These are phyloP conservation scores for Aspergillus kassunensis DNA, from an alignment of 495 filamentous ascomycete genomes.

Conservation along the genomic window DNA sequence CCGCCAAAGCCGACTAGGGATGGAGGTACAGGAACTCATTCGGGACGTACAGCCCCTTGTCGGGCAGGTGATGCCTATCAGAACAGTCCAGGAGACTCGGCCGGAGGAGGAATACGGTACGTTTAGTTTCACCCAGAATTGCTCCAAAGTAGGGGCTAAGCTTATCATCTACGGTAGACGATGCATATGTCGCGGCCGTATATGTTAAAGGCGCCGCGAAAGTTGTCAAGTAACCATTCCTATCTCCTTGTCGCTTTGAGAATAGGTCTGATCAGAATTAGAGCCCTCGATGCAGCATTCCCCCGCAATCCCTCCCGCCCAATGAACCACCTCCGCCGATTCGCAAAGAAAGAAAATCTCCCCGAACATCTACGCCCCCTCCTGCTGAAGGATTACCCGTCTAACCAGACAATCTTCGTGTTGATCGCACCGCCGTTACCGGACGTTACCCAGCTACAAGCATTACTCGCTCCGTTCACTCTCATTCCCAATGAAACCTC, in stretches of 20 bases:
- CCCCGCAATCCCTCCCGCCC: slow-evolving; percentile 56
- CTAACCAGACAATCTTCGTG: slow-evolving; percentile 34
- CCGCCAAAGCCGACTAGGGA: no score
- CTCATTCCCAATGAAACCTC: slow-evolving; percentile 18
- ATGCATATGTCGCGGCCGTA: slow-evolving; percentile 44
- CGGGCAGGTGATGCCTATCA: slow-evolving; percentile 34
- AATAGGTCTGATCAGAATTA: slow-evolving; percentile 12
- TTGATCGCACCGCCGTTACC: slow-evolving; percentile 36
- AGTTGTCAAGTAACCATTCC: slow-evolving; percentile 40
- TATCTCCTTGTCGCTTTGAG: not conserved
- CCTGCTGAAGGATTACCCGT: slow-evolving; percentile 21
- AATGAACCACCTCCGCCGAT: slow-evolving; percentile 75
- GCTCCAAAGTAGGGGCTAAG: no score
- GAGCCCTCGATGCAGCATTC: slow-evolving; percentile 42
- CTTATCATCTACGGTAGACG: no score
- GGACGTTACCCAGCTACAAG: slow-evolving; percentile 23
- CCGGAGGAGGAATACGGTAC: slow-evolving; percentile 37
- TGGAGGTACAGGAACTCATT: slow-evolving; percentile 25
- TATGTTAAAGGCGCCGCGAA: slow-evolving; percentile 42
- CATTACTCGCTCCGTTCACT: slow-evolving; percentile 34
- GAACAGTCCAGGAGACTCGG: slow-evolving; percentile 39
- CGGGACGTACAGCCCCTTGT: slow-evolving; percentile 24
- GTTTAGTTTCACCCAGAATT: no score
- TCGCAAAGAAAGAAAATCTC: slow-evolving; percentile 67
- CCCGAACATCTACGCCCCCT: slow-evolving; percentile 44